Conservation (phyloP, 2,329 filamentous ascomycete genomes). For the Monilinia aucupariae region DNA sequence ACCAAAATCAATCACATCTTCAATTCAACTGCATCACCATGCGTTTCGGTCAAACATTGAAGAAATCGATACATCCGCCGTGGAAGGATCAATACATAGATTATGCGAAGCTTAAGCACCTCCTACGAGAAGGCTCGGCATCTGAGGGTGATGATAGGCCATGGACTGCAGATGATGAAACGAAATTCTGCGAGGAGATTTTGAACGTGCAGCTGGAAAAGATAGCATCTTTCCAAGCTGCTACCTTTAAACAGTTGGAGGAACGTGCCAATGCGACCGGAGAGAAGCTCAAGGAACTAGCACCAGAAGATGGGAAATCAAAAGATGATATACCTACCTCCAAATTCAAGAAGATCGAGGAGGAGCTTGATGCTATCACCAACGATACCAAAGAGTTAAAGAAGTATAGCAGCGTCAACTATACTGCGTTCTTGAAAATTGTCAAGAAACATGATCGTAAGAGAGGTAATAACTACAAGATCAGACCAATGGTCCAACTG, state of each 20-base stretch:
- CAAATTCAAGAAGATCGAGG: constrained; percentile 64
- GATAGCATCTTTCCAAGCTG: constrained; percentile 81
- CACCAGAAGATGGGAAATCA: constrained; percentile 53
- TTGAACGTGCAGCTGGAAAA: constrained; percentile 94
- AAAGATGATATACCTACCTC: constrained; percentile 46
- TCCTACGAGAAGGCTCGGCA: constrained; percentile 68
- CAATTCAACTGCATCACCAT: constrained; percentile 47
- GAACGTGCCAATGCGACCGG: constrained; percentile 51
- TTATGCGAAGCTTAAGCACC: constrained; percentile 84
- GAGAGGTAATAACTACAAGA: constrained; percentile 77
- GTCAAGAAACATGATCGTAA: constrained; percentile 99
- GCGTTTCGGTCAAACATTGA: constrained; percentile 89
- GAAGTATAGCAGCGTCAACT: constrained; percentile 93
- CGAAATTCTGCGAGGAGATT: constrained; percentile 87
- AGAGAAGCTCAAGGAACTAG: constrained; percentile 72
- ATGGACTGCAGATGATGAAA: constrained; percentile 95
- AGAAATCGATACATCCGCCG: constrained; percentile 71
- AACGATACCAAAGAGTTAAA: constrained; percentile 90
- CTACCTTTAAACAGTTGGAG: constrained; percentile 59
- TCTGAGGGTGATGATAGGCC: constrained; percentile 48
- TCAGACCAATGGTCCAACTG: constrained; percentile 87
- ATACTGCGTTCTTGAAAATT: constrained; percentile 95
- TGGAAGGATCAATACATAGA: constrained; percentile 96
- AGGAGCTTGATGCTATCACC: constrained; percentile 80
- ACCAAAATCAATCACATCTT: no score